Evolutionary conservation across 331 rosid genomes (phyloP).

Genomic region (Pyracantha coccinea): DNA sequence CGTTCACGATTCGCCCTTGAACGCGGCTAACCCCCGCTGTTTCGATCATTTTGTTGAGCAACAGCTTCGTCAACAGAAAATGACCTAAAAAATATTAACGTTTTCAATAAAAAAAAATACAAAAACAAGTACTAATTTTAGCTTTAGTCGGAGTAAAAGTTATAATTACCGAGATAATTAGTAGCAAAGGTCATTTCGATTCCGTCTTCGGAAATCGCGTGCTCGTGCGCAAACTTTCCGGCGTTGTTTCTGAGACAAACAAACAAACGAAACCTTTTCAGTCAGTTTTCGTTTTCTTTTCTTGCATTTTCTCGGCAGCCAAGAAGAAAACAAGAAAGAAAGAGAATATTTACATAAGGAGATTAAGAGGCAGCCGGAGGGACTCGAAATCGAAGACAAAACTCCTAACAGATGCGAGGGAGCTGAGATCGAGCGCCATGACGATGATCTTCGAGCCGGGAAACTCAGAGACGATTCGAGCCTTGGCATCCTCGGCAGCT

Average conservation of each 20-base stretch:
- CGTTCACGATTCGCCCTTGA: conserved; percentile 80
- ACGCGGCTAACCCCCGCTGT: conserved; percentile 58
- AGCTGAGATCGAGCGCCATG: conserved; percentile 81
- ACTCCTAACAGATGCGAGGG: conserved; percentile 50
- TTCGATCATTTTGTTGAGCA: conserved; percentile 53
- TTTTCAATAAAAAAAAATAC: background rate
- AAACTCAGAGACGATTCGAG: conserved; percentile 49
- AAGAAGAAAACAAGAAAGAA: background rate
- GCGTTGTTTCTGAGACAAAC: conserved; percentile 63
- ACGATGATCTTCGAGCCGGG: conserved; percentile 45
- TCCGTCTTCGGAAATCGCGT: conserved; percentile 77
- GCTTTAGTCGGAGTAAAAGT: background rate
- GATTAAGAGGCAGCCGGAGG: conserved; percentile 60
- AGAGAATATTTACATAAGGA: conserved; percentile 54
- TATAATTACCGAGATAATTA: conserved; percentile 54
- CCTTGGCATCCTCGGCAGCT: conserved; percentile 64
- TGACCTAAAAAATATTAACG: conserved; percentile 41
- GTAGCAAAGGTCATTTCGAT: conserved; percentile 92
- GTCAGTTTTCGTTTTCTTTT: background rate
- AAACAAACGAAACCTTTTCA: background rate
- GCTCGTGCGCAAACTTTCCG: conserved; percentile 70
- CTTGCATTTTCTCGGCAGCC: conserved; percentile 4
- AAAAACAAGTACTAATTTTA: background rate
- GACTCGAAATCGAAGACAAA: conserved; percentile 55
- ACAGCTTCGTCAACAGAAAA: conserved; percentile 68